These are phyloP conservation scores for Ophiosphaerella korrae DNA, from an alignment of 2,329 filamentous ascomycete genomes.

Conservation along the genomic window DNA sequence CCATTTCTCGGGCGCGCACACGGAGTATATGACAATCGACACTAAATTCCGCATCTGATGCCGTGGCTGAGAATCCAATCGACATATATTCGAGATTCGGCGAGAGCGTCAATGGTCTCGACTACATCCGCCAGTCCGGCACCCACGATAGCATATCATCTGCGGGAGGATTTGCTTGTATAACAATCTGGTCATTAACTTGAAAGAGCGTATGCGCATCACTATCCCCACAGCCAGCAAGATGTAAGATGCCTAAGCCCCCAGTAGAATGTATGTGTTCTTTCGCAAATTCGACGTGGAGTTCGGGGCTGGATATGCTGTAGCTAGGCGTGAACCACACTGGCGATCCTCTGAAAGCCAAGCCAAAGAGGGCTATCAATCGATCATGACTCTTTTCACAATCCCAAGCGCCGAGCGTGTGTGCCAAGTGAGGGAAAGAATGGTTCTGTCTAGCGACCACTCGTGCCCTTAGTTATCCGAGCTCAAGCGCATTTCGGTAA, in stretches of 20 bases:
- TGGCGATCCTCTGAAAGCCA: not conserved
- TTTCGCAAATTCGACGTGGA: not conserved
- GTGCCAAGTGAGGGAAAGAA: not conserved
- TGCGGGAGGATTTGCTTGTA: not conserved
- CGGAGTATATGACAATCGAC: not conserved
- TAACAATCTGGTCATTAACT: not conserved
- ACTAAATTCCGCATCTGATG: not conserved
- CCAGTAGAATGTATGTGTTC: not conserved
- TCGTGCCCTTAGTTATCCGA: not conserved
- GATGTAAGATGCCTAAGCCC: not conserved
- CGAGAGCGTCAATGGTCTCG: not conserved
- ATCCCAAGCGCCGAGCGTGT: not conserved
- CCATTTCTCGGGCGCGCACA: not conserved
- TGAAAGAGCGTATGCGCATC: not conserved
- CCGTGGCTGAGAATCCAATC: not conserved
- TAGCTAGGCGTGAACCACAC: not conserved
- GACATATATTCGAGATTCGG: not conserved
- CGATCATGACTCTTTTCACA: not conserved
- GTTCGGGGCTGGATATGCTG: not conserved
- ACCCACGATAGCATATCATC: not conserved
- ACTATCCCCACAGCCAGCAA: not conserved
- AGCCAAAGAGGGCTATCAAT: not conserved
- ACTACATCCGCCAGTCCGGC: not conserved
- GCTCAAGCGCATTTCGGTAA: not conserved
- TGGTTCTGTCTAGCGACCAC: not conserved